Evolutionary conservation across 2,329 filamentous ascomycete species (phyloP).

Genomic region (Trichoderma brevicompactum): DNA sequence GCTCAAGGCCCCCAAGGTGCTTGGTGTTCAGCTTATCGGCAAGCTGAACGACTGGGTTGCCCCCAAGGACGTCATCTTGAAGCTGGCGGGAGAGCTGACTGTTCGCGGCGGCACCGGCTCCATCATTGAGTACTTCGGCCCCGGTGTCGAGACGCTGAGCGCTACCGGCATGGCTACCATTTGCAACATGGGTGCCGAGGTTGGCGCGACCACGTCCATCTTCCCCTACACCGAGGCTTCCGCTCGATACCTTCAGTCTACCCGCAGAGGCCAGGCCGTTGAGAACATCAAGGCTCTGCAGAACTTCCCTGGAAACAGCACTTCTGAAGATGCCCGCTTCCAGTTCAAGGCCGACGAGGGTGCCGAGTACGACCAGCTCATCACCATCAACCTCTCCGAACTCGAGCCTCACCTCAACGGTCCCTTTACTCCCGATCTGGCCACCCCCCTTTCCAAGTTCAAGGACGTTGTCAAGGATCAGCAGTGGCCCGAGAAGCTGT

Average conservation of each 20-base stretch:
- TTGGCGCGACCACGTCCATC: slow-evolving; percentile 91
- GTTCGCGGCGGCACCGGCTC: slow-evolving; percentile 93
- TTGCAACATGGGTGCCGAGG: slow-evolving; percentile 88
- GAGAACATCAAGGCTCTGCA: slow-evolving; percentile 66
- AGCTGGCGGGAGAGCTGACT: slow-evolving; percentile 85
- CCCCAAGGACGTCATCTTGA: slow-evolving; percentile 93
- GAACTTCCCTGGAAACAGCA: slow-evolving; percentile 52
- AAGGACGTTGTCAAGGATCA: slow-evolving; percentile 81
- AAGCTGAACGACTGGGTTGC: slow-evolving; percentile 87
- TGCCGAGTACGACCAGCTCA: slow-evolving; percentile 86
- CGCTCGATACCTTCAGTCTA: slow-evolving; percentile 83
- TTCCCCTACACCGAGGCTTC: slow-evolving; percentile 91
- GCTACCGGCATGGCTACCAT: slow-evolving; percentile 92
- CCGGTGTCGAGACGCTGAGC: slow-evolving; percentile 86
- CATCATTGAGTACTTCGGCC: slow-evolving; percentile 92
- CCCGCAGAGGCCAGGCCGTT: slow-evolving; percentile 69
- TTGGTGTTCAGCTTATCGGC: slow-evolving; percentile 84
- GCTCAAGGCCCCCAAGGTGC: slow-evolving; percentile 87
- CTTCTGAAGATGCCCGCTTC: slow-evolving; percentile 55
- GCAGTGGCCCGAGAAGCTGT: slow-evolving; percentile 88
- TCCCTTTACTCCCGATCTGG: slow-evolving; percentile 93
- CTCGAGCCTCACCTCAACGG: slow-evolving; percentile 97
- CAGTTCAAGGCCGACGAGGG: slow-evolving; percentile 77
- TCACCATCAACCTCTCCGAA: slow-evolving; percentile 86
- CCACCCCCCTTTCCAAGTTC: slow-evolving; percentile 89